phyloP scores from a whole-genome alignment of 179 eudicot genomes.

The Sideroxylon spinosum region DNA sequence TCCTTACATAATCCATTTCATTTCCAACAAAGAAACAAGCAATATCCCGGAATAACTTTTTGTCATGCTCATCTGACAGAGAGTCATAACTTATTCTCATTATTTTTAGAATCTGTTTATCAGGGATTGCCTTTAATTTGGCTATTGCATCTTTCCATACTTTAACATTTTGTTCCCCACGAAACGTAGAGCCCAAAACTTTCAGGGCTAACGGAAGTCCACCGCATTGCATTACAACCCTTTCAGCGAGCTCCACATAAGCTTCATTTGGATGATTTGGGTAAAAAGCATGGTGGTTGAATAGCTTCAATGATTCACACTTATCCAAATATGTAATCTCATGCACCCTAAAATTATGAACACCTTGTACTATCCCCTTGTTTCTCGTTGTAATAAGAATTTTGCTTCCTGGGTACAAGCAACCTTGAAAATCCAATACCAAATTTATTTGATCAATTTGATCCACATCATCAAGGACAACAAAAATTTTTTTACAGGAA shows the following conservation, averaged over 20 bases:
- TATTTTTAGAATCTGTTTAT: neutral
- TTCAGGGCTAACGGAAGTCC: slow-evolving; percentile 27
- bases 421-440: neutral
- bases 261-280: neutral
- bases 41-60: slow-evolving; percentile 15
- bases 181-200: slow-evolving; percentile 17
- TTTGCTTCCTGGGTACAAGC: neutral
- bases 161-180: neutral
- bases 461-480: slow-evolving; percentile 26
- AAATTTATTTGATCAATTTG: neutral
- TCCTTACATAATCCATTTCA: neutral
- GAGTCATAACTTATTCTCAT: slow-evolving; percentile 17
- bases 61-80: slow-evolving; percentile 10
- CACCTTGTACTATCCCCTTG: neutral
- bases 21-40: slow-evolving; percentile 16
- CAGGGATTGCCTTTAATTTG: neutral
- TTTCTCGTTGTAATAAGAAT: slow-evolving; percentile 8
- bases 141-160: slow-evolving; percentile 11
- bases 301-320: neutral
- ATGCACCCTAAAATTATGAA: neutral
- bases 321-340: neutral
- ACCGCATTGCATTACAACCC: neutral
- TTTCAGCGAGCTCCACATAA: neutral
- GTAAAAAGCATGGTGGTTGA: slow-evolving; percentile 3
- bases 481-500: slow-evolving; percentile 9